Conservation (phyloP, 345 rosid species). For the Clarkia xantiana region DNA sequence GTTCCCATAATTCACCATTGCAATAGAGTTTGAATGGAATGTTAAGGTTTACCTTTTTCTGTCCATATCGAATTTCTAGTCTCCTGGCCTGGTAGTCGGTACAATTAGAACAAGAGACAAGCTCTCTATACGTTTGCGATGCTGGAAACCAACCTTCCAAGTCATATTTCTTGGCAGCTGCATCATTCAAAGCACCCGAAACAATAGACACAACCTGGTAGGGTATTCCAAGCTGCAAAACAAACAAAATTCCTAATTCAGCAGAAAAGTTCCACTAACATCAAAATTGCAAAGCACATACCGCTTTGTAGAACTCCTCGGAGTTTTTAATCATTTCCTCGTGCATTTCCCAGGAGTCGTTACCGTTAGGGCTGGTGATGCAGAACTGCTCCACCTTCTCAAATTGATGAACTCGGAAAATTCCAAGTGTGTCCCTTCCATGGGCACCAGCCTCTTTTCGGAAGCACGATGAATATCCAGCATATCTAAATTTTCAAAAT, state of each 20-base stretch:
- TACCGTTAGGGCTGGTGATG: slow-evolving; percentile 70
- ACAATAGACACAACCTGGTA: slow-evolving; percentile 76
- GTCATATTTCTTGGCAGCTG: slow-evolving; percentile 95
- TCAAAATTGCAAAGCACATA: slow-evolving; percentile 7
- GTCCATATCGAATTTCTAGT: slow-evolving; percentile 80
- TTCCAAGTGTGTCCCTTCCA: slow-evolving; percentile 90
- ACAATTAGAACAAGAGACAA: slow-evolving; percentile 88
- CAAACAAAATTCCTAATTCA: not conserved
- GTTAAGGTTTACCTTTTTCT: slow-evolving; percentile 51
- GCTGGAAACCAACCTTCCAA: slow-evolving; percentile 96
- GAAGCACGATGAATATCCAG: slow-evolving; percentile 88
- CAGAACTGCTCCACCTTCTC: slow-evolving; percentile 97
- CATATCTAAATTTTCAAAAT: slow-evolving; percentile 42
- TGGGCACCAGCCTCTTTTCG: slow-evolving; percentile 98
- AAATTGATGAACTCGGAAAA: slow-evolving; percentile 96
- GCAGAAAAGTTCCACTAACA: no score
- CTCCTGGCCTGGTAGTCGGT: slow-evolving; percentile 83
- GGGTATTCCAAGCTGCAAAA: slow-evolving; percentile 67
- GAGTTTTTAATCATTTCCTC: slow-evolving; percentile 92
- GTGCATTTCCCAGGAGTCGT: slow-evolving; percentile 80
- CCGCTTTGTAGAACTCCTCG: slow-evolving; percentile 72
- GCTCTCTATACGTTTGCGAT: slow-evolving; percentile 75
- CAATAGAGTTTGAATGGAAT: no score
- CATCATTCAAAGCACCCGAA: slow-evolving; percentile 83
- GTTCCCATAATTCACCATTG: no score